Conservation (phyloP, 202 grass and related monocot species). For the Brachypodium distachyon region DNA sequence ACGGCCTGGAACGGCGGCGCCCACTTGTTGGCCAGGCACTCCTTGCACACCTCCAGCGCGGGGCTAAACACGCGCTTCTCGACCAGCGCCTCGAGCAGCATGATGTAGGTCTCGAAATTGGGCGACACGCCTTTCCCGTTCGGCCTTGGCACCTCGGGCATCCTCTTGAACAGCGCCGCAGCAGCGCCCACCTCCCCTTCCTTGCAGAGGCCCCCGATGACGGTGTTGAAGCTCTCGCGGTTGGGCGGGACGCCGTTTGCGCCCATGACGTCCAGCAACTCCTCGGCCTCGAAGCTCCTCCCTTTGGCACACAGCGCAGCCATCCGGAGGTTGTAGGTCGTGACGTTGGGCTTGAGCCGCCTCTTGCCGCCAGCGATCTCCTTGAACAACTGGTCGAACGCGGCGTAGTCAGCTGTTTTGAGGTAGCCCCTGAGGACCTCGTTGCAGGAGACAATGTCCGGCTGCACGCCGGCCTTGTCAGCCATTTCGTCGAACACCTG, state of each 20-base stretch:
- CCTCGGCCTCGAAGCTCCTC: constrained; percentile 45
- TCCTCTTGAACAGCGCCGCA: constrained; percentile 37
- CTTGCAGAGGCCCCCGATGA: constrained; percentile 51
- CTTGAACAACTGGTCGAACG: constrained; percentile 49
- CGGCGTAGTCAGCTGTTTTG: constrained; percentile 21
- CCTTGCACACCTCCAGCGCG: constrained; percentile 57
- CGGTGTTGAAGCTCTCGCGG: constrained; percentile 35
- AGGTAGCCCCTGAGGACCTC: constrained; percentile 63
- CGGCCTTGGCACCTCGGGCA: constrained; percentile 30
- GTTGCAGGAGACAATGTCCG: constrained; percentile 61
- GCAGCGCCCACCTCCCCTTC: constrained; percentile 45
- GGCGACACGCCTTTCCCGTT: constrained; percentile 30
- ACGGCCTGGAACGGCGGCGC: constrained; percentile 47
- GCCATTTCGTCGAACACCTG: constrained; percentile 50
- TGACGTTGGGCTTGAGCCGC: constrained; percentile 33
- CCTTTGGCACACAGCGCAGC: constrained; percentile 34
- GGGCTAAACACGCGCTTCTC: constrained; percentile 25
- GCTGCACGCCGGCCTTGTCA: constrained; percentile 8
- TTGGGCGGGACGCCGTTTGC: constrained; percentile 34
- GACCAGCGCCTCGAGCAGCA: constrained; percentile 54
- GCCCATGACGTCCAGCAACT: constrained; percentile 51
- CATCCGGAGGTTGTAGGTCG: constrained; percentile 59
- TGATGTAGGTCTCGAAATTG: constrained; percentile 46
- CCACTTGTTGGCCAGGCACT: constrained; percentile 53
- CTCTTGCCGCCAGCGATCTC: neutral